Percentiles rank a stretch among this genome's conserved stretches.
phyloP scores from a whole-genome alignment of 2,329 filamentous ascomycete species.

The Beauveria asiatica region DNA sequence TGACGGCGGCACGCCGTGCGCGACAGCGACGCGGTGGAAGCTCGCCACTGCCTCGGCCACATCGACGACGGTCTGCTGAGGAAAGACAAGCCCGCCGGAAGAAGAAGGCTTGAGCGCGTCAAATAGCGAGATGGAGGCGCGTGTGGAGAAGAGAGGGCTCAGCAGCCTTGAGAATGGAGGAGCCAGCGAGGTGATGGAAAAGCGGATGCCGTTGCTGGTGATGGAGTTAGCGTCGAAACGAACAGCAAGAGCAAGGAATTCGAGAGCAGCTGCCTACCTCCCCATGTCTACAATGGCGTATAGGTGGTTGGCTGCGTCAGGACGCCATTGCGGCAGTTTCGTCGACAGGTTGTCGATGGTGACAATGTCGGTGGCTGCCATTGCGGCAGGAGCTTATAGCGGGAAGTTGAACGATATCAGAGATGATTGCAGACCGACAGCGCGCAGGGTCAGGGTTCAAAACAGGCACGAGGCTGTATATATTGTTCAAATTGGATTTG shows the following conservation, averaged over 20 bases:
- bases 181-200: constrained; percentile 77
- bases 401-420: background rate
- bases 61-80: constrained; percentile 48
- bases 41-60: constrained; percentile 59
- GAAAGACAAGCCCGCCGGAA: constrained; percentile 32
- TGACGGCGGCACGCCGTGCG: constrained; percentile 55
- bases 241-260: constrained; percentile 9
- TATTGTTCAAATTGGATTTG: background rate
- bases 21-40: constrained; percentile 63
- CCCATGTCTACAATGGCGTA: constrained; percentile 54
- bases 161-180: constrained; percentile 64
- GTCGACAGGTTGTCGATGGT: constrained; percentile 43
- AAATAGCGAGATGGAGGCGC: constrained; percentile 76
- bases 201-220: constrained; percentile 79
- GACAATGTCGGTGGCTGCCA: constrained; percentile 33
- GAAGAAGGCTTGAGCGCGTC: constrained; percentile 59
- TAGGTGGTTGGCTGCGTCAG: constrained; percentile 38
- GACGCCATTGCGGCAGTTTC: constrained; percentile 41
- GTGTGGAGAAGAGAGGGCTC: constrained; percentile 67
- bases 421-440: background rate
- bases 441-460: background rate
- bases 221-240: constrained; percentile 4
- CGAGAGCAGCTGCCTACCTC: constrained; percentile 30
- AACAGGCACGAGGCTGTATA: background rate
- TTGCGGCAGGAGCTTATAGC: constrained; percentile 10